Evolutionary conservation across 345 rosid genomes (phyloP).

Genomic region (Iberis pinnata): DNA sequence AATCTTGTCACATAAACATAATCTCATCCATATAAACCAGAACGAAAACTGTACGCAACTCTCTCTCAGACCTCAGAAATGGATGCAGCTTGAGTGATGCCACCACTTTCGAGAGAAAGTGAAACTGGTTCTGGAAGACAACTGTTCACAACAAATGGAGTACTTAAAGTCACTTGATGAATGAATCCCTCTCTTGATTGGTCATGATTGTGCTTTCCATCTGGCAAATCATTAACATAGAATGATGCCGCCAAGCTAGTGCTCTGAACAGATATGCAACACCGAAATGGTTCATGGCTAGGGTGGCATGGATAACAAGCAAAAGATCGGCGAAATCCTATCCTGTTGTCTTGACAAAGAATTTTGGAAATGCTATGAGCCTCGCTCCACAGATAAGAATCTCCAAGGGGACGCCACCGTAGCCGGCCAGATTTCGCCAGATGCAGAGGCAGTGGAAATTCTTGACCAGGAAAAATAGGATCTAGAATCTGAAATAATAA

Average conservation of each 20-base stretch:
- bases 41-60: slow-evolving; percentile 15
- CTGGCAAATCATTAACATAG: slow-evolving; percentile 27
- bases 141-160: slow-evolving; percentile 62
- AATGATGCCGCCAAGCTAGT: slow-evolving; percentile 46
- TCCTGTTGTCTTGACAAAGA: slow-evolving; percentile 67
- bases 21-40: slow-evolving; percentile 14
- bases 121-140: slow-evolving; percentile 68
- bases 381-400: slow-evolving; percentile 88
- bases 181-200: slow-evolving; percentile 41
- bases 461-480: slow-evolving; percentile 85
- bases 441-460: slow-evolving; percentile 83
- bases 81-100: slow-evolving; percentile 46
- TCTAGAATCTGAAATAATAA: slow-evolving; percentile 60
- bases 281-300: slow-evolving; percentile 78
- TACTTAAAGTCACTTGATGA: slow-evolving; percentile 66
- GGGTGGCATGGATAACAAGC: slow-evolving; percentile 93
- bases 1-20: not conserved
- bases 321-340: slow-evolving; percentile 72
- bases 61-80: slow-evolving; percentile 70
- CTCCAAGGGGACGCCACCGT: slow-evolving; percentile 86
- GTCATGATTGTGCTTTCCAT: slow-evolving; percentile 35
- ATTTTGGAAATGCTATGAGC: slow-evolving; percentile 65
- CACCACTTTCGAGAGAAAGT: slow-evolving; percentile 68
- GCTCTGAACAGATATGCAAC: slow-evolving; percentile 68
- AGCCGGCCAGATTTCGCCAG: slow-evolving; percentile 84